These are phyloP conservation scores for Boletus smithii DNA, from an alignment of 1,284 basidiomycete species.

Conservation along the genomic window DNA sequence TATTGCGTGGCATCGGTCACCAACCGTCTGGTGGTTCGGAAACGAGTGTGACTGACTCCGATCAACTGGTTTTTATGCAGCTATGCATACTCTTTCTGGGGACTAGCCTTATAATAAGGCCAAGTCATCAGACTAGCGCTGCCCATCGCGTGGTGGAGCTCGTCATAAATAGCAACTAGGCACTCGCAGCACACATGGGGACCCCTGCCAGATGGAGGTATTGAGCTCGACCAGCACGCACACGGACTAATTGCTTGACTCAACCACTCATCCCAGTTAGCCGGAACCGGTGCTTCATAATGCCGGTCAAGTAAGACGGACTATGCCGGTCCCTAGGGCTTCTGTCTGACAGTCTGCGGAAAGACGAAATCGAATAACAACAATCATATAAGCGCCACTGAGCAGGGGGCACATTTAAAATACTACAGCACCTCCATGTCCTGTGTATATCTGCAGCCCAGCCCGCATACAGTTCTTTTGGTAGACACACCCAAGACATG, in stretches of 20 bases:
- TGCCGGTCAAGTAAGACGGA: background rate
- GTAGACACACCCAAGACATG: constrained; percentile 2
- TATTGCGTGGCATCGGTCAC: background rate
- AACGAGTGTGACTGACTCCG: background rate
- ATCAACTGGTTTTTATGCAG: background rate
- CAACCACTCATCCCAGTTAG: background rate
- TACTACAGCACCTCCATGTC: background rate
- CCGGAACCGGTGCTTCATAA: background rate
- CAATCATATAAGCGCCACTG: background rate
- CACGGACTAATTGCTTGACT: background rate
- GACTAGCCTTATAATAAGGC: background rate
- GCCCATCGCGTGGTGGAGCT: background rate
- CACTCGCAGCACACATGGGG: background rate
- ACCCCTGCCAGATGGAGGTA: too few relatives aligned
- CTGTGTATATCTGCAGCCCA: background rate
- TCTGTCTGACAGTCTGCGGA: background rate
- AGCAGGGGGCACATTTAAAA: background rate
- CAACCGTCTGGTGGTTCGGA: too few relatives aligned
- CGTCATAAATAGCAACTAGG: background rate
- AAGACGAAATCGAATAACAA: background rate
- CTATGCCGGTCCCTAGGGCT: background rate
- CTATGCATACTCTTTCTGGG: background rate
- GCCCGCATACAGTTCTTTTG: background rate
- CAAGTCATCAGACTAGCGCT: too few relatives aligned
- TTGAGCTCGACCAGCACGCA: background rate